Evolutionary conservation across 768 basidiomycete species (phyloP), one percentile per base, ranked within the genome.

Genomic region (Phlegmacium glaucopus): DNA sequence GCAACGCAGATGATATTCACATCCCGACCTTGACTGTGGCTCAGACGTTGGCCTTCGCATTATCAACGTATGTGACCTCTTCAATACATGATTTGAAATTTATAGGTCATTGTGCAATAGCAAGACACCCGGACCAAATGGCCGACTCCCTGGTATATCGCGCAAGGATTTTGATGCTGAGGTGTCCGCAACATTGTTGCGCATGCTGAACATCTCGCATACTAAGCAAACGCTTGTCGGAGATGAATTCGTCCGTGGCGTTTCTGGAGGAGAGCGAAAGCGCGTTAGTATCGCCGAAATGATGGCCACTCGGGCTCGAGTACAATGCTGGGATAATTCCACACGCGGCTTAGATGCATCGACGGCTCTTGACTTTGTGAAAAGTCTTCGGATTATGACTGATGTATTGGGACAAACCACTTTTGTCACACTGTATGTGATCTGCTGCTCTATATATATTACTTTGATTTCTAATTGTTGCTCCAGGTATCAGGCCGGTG

Each of bases 281-380:
- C 76, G 76, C 36, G 83, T 94, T 12, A 83, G 83, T 48, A 93
- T 93, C 56, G 85, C 87, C 9, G 91, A 94, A 66, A 90, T 89
- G 79, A 84, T 90, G 79, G 77, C 87, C 1, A 87, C 85, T 2
- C 82, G 87, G 42, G 87, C 88, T 9, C 82, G 83, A 29, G 78
- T 91, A 6, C 84, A 90, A 54, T 83, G 82, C 52, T 91, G 88
- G 85, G 88, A 92, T 61, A 91, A 87, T 63, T 84, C 85, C 0
- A 92, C 90, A 3, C 74, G 86, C 41, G 88, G 90, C 13, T 70
- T 90, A 42, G 88, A 91, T 52, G 89, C 91, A 0, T 90, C 89
- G 2, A 94, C 92, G 6, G 92, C 92, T 2, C 72, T 93, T 40
- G 93, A 95, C 60, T 94, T 90, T 55, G 80, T 79, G 47, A 88